Evolutionary conservation across 2,329 filamentous ascomycete genomes (phyloP).

Genomic region (Alternaria infectoria): DNA sequence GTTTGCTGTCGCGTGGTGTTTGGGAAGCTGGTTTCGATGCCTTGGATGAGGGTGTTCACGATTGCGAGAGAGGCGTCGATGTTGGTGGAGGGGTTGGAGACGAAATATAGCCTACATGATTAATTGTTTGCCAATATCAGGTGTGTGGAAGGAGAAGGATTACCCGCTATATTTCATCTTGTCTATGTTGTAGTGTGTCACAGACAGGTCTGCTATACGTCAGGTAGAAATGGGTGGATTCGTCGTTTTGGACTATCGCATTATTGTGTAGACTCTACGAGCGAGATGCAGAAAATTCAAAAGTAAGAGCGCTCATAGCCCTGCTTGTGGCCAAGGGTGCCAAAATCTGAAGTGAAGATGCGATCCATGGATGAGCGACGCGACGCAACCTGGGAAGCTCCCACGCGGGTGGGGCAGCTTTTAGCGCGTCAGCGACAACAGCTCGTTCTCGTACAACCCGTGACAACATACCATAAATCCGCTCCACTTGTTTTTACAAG

Average conservation of each 20-base stretch:
- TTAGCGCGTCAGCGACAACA: not conserved
- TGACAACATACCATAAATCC: not conserved
- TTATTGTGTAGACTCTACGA: not conserved
- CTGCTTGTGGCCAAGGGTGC: not conserved
- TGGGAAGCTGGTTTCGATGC: slow-evolving; percentile 36
- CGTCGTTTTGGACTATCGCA: not conserved
- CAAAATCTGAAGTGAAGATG: not conserved
- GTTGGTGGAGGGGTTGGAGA: slow-evolving; percentile 33
- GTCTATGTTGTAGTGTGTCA: not conserved
- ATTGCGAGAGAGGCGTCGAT: slow-evolving; percentile 30
- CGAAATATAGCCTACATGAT: slow-evolving; percentile 39
- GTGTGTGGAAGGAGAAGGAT: not conserved
- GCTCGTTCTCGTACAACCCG: not conserved
- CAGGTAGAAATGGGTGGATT: not conserved
- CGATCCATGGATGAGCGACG: not conserved
- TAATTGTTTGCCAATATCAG: not conserved
- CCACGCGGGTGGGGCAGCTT: not conserved
- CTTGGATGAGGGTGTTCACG: slow-evolving; percentile 29
- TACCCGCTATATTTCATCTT: slow-evolving; percentile 31
- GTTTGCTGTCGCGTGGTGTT: slow-evolving; percentile 23
- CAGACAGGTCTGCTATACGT: not conserved
- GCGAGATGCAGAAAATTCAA: not conserved
- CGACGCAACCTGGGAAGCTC: not conserved
- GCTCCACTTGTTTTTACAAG: not conserved
- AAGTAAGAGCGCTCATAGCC: not conserved